Evolutionary conservation across 768 basidiomycete genomes (phyloP), one percentile per base, ranked within the genome.

Genomic region (Macrolepiota fuliginosa): DNA sequence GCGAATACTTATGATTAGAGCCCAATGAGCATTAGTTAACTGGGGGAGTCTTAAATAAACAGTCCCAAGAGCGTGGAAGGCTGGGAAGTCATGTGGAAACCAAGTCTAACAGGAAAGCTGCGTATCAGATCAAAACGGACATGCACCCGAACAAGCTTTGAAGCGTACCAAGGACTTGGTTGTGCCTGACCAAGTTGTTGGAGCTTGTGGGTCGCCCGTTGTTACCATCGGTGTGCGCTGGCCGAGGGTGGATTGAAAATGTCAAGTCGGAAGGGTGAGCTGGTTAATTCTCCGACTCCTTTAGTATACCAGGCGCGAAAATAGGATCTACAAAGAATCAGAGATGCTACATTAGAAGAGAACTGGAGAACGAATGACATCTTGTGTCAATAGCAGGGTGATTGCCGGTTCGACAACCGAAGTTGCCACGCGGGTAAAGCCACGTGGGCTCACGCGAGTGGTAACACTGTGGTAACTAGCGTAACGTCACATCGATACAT

Each of bases 391-490:
- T 37, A 32, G 37, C 12, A 25, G 32, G 52, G 52, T 61, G 59
- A 61, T 61, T 47, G 59, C 52, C 59, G 59, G 52, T 40, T 50
- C 47, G 56, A 57, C 49, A 40, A 51, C 58, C 49, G 58, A 58
- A 54, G 59, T 54, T 58, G 47, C 59, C 59, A 54, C 59, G 52
- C 42, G 59, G 59, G 29, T 54, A 54, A 61, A 32, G 57, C 59
- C 59, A 54, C 59, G 59, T 61, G 59, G 59, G 52, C 37, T 35
- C 32, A 19, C 52, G 29, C 58, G 50, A 51, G 58, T 52, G 58
- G 42, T 42, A 42, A 42, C 40, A 42, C 40, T 42, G 40, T 42
- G 40, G 58, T 59, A 52, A 59, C 58, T 58, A 59, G 49, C 58
- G 58, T 54, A 54, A 61, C 59, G 52, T 45, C 51, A 51, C 59